phyloP scores from a whole-genome alignment of 805 yeast species.

The Wickerhamomyces bovis region DNA sequence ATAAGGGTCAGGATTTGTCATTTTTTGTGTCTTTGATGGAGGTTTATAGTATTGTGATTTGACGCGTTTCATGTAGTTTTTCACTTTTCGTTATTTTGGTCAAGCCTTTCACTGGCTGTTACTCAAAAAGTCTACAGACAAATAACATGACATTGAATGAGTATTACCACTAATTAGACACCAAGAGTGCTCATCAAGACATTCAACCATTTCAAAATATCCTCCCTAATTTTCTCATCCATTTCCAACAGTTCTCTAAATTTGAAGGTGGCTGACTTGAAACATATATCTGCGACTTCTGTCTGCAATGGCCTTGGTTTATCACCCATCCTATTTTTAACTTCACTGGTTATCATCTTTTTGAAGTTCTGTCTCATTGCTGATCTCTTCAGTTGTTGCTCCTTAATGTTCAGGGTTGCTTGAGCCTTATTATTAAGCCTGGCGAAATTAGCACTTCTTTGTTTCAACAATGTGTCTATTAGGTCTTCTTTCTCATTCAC shows the following conservation, averaged over 20 bases:
- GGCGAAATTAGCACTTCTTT: slow-evolving; percentile 10
- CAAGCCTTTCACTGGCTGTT: no score
- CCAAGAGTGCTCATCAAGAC: slow-evolving; percentile 14
- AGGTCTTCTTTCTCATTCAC: slow-evolving; percentile 17
- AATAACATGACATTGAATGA: neutral
- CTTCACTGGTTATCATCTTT: slow-evolving; percentile 12
- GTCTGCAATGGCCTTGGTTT: slow-evolving; percentile 11
- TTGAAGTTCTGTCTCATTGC: slow-evolving; percentile 14
- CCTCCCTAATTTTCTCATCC: slow-evolving; percentile 5
- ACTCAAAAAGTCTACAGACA: neutral
- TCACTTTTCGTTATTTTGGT: neutral
- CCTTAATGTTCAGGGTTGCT: slow-evolving; percentile 13
- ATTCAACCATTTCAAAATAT: slow-evolving; percentile 16
- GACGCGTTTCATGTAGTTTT: neutral
- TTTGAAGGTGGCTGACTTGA: slow-evolving; percentile 18
- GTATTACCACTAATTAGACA: neutral
- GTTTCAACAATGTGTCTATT: slow-evolving; percentile 18
- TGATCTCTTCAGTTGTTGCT: slow-evolving; percentile 13
- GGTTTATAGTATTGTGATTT: neutral
- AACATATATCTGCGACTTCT: slow-evolving; percentile 23
- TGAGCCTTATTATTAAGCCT: slow-evolving; percentile 15
- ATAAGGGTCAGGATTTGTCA: slow-evolving; percentile 8
- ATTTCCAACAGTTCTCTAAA: slow-evolving; percentile 11
- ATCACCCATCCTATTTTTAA: slow-evolving; percentile 11
- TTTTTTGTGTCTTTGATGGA: neutral